Evolutionary conservation across 345 rosid genomes (phyloP).

Genomic region (Xanthoceras sorbifolium): DNA sequence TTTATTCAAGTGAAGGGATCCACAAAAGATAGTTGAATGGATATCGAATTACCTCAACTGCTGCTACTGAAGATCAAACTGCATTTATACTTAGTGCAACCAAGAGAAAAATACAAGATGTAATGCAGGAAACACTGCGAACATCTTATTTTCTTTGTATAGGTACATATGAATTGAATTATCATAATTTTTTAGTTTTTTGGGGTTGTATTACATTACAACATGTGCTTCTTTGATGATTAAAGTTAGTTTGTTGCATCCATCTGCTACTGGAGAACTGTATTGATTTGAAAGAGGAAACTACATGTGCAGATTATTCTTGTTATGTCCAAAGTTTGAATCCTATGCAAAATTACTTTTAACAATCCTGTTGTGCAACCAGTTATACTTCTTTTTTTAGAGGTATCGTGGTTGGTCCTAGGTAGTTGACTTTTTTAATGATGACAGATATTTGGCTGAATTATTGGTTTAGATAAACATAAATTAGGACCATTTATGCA

Average conservation of each 20-base stretch:
- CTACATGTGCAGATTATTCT: not conserved
- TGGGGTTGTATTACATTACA: not conserved
- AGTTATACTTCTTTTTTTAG: not conserved
- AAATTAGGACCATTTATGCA: constrained; percentile 77
- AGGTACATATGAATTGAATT: constrained; percentile 33
- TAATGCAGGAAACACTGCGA: constrained; percentile 57
- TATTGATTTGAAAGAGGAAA: too few relatives aligned
- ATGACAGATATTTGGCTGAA: constrained; percentile 81
- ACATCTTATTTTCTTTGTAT: constrained; percentile 53
- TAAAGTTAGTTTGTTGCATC: not conserved
- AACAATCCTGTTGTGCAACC: not conserved
- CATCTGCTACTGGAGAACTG: too few relatives aligned
- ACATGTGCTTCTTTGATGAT: not conserved
- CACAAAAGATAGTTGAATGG: constrained; percentile 54
- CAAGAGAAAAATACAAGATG: constrained; percentile 35
- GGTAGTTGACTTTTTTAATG: constrained; percentile 9
- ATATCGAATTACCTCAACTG: constrained; percentile 55
- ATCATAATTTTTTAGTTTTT: not conserved
- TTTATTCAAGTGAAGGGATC: constrained; percentile 62
- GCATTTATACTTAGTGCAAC: constrained; percentile 55
- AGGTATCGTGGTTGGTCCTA: not conserved
- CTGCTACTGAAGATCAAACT: constrained; percentile 55
- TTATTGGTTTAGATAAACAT: constrained; percentile 83
- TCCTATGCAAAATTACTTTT: not conserved
- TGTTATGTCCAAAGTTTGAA: not conserved